phyloP scores from a whole-genome alignment of 257 asterid species.

The Solanum boliviense region DNA sequence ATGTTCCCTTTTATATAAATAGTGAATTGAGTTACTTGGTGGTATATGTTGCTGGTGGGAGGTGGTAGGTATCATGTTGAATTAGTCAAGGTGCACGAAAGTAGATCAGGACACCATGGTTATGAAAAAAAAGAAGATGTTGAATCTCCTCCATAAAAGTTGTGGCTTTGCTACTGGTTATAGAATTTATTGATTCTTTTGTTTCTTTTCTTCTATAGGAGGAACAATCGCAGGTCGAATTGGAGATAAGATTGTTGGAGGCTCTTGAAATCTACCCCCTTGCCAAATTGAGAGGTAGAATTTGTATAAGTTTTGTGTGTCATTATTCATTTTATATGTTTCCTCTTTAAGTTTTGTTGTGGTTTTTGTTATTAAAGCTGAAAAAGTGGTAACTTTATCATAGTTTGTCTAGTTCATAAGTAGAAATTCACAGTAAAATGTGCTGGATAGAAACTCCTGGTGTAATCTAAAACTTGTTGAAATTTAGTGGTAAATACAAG shows the following conservation, averaged over 20 bases:
- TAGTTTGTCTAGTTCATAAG: not conserved
- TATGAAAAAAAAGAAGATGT: not conserved
- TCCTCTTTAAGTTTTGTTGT: not conserved
- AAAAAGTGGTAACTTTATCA: not conserved
- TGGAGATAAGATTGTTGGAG: constrained; percentile 76
- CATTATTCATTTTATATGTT: not conserved
- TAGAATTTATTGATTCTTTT: not conserved
- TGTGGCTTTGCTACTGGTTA: not conserved
- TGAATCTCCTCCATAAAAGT: not conserved
- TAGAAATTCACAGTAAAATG: not conserved
- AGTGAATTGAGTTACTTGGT: not conserved
- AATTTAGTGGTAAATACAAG: not conserved
- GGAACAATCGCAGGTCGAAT: constrained; percentile 62
- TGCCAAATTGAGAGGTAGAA: constrained; percentile 59
- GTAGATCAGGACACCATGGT: not conserved
- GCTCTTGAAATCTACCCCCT: constrained; percentile 91
- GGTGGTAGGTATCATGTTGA: not conserved
- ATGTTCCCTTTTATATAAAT: not conserved
- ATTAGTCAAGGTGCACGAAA: not conserved
- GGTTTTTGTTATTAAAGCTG: not conserved
- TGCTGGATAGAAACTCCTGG: not conserved
- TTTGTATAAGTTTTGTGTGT: not conserved
- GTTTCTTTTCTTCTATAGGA: constrained; percentile 25
- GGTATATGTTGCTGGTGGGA: not conserved
- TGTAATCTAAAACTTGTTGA: not conserved